Evolutionary conservation across 768 basidiomycete species (phyloP).

Genomic region (Filobasidium wieringae): DNA sequence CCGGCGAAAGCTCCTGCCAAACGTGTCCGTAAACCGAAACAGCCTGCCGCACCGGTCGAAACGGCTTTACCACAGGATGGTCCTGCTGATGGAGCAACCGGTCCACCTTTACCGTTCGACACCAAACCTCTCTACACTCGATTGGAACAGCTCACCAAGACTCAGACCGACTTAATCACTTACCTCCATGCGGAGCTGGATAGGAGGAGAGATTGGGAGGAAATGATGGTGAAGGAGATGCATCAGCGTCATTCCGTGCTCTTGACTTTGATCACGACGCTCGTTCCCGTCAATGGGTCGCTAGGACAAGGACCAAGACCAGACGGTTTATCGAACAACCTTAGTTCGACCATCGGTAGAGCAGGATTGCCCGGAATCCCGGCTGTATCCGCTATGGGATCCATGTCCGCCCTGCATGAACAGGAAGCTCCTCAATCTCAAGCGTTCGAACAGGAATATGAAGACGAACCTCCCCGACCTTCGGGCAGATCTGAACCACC

Average conservation of each 20-base stretch:
- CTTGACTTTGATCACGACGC: not conserved
- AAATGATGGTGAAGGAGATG: constrained; percentile 4
- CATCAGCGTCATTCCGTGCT: constrained; percentile 3
- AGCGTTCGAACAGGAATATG: not conserved
- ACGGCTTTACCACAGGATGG: too few species aligned
- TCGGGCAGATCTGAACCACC: not conserved
- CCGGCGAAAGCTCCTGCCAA: not conserved
- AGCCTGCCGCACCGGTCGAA: not conserved
- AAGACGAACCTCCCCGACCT: not conserved
- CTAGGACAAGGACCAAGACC: not conserved
- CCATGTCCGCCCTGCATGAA: too few species aligned
- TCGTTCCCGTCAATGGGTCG: not conserved
- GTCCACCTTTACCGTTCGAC: not conserved
- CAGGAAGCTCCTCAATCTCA: too few species aligned
- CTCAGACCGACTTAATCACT: constrained; percentile 2
- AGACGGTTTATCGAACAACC: not conserved
- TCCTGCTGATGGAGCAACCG: too few species aligned
- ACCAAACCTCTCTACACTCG: not conserved
- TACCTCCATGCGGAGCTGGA: constrained; percentile 7
- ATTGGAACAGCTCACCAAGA: constrained; percentile 1
- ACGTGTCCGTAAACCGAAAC: not conserved
- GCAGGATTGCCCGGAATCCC: not conserved
- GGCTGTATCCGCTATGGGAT: not conserved
- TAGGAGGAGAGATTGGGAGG: constrained; percentile 7
- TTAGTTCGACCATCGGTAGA: not conserved